Base-by-base conservation (phyloP, 2,329 filamentous ascomycete species). In the Cladosporium sp. region DNA sequence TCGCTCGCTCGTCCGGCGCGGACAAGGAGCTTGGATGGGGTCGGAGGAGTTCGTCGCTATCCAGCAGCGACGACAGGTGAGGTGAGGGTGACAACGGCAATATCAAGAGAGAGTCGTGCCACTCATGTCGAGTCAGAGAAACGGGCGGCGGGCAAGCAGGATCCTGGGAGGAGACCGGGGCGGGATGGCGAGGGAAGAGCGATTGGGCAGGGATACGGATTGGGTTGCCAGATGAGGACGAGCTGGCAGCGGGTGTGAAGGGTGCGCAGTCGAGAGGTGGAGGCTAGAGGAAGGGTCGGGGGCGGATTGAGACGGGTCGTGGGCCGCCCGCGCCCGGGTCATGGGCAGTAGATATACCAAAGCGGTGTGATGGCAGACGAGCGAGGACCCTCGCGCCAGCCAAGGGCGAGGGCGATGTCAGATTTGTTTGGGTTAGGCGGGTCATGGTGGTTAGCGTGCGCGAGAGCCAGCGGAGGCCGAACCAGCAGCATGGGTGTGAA, bases 381-480 rank as follows among this genome's bases (percentile, higher is more conserved):
- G 34, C 34, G 44, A 35, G 42, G 46, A 49, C 46, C 46, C 46
- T 49, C 45, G 14, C 18, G 31, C 22, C 34, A 41, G 46, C 46
- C 46, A 42, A 49, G 46, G 46, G 46, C 40, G 38, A 43, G 13
- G 46, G 18, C 46, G 42, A 41, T 49, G 46, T 49, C 46, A 49
- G 46, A 38, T 42, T 49, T 49, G 46, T 49, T 49, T 49, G 46
- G 46, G 28, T 49, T 49, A 49, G 46, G 46, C 46, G 46, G 46
- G 46, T 49, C 46, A 38, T 49, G 18, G 31, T 49, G 19, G 42
- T 49, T 49, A 49, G 46, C 46, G 46, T 49, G 46, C 37, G 46
- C 46, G 35, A 49, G 38, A 34, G 38, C 46, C 46, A 49, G 46
- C 46, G 40, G 35, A 41, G 46, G 37, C 19, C 46, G 37, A 49